A percentile compares a stretch with the other conserved stretches of the same genome.
Conservation (phyloP, 305 asterid genomes). For the Nicotiana rustica region DNA sequence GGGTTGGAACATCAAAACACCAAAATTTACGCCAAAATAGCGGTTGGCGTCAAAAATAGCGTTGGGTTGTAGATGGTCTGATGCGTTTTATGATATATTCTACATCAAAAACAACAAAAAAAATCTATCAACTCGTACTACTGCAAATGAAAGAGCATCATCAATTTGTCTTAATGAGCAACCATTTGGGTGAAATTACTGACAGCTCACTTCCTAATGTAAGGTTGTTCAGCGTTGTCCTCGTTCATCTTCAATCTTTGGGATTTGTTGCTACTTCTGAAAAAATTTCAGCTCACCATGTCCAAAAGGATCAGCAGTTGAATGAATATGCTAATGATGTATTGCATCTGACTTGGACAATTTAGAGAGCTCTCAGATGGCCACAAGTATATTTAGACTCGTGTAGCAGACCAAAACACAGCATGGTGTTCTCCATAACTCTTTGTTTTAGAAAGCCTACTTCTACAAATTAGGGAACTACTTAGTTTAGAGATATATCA, state of each 20-base stretch:
- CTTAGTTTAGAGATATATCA: constrained; percentile 8
- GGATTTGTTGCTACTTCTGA: constrained; percentile 7
- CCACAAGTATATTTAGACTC: background rate
- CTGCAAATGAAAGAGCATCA: constrained; percentile 6
- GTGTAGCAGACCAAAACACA: constrained; percentile 13
- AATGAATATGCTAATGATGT: constrained; percentile 5
- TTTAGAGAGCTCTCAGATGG: constrained; percentile 22
- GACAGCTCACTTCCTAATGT: constrained; percentile 20
- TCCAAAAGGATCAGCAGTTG: constrained; percentile 6
- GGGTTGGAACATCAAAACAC: too few relatives aligned
- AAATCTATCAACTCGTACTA: background rate
- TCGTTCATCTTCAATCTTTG: background rate
- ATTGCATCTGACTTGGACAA: constrained; percentile 24
- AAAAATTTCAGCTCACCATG: background rate
- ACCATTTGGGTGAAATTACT: background rate
- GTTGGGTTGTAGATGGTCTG: too few relatives aligned
- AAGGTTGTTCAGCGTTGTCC: background rate
- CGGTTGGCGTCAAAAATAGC: too few relatives aligned
- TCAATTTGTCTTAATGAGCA: constrained; percentile 5
- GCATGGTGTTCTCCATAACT: background rate
- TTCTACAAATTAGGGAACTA: constrained; percentile 11
- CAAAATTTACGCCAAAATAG: too few relatives aligned
- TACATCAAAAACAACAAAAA: too few relatives aligned
- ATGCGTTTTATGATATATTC: too few relatives aligned
- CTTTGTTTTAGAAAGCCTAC: background rate